A percentile compares a stretch with the other conserved stretches of the same genome.
Evolutionary conservation across 352 stramenopile species (phyloP).

Genomic region (Phytophthora quininea): DNA sequence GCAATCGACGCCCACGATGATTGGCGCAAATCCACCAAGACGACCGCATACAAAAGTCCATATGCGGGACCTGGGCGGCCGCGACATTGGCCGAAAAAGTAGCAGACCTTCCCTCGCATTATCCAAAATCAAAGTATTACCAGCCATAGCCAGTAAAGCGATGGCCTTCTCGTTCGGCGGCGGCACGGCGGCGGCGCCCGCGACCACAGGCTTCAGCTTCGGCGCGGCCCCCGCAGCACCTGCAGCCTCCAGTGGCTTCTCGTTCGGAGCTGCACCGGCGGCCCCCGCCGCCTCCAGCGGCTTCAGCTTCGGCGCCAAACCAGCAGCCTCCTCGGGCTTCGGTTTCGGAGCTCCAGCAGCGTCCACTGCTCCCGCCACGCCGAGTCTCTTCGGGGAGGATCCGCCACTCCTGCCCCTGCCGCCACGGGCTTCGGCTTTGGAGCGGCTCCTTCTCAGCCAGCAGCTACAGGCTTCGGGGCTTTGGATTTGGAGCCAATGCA

Average conservation of each 20-base stretch:
- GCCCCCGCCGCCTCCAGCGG: constrained; percentile 20
- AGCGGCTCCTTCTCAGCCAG: not conserved
- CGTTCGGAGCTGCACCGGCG: constrained; percentile 12
- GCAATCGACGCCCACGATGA: no score
- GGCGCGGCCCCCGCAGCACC: constrained; percentile 5
- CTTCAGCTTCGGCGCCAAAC: constrained; percentile 28
- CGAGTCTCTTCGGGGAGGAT: constrained; percentile 31
- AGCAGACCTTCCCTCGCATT: no score
- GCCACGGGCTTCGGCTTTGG: constrained; percentile 29
- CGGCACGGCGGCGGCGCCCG: constrained; percentile 1
- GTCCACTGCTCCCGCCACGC: constrained; percentile 8
- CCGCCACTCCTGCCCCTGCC: constrained; percentile 2
- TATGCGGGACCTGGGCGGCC: no score
- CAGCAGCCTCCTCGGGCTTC: constrained; percentile 26
- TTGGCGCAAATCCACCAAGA: no score
- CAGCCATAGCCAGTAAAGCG: not conserved
- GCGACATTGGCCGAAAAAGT: no score
- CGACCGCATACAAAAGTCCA: not conserved
- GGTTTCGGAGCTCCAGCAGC: constrained; percentile 30
- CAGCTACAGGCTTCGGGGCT: constrained; percentile 2
- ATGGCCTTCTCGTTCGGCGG: constrained; percentile 42
- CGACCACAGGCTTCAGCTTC: constrained; percentile 33
- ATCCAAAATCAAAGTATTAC: no score
- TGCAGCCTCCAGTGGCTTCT: constrained; percentile 27
- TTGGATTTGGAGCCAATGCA: constrained; percentile 21